phyloP scores from a whole-genome alignment of 208 protist genomes.

The Trypanosoma boissoni region DNA sequence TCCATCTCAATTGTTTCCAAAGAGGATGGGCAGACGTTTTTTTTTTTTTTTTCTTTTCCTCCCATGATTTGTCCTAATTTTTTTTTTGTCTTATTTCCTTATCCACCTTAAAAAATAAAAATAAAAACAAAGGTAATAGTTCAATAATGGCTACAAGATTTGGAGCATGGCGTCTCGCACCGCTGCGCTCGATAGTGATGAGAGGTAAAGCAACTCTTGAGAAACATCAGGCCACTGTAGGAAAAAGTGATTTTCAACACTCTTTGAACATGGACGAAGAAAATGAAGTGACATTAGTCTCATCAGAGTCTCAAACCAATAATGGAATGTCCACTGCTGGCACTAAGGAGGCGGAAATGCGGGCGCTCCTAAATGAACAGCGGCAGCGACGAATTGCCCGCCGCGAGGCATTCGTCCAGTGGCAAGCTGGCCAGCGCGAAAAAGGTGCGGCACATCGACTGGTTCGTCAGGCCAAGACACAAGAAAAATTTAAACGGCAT shows the following conservation, averaged over 20 bases:
- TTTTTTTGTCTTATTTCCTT: background rate
- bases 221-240: too few relatives aligned
- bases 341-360: conserved; percentile 35
- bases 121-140: background rate
- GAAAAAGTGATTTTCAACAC: too few relatives aligned
- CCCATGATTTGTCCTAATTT: background rate
- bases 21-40: background rate
- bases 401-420: conserved; percentile 75
- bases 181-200: background rate
- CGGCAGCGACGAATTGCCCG: conserved; percentile 48
- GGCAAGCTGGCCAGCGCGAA: conserved; percentile 82
- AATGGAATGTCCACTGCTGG: too few relatives aligned
- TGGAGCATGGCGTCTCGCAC: background rate
- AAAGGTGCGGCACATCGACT: conserved; percentile 82
- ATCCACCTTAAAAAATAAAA: background rate
- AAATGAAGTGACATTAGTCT: too few relatives aligned
- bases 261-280: too few relatives aligned
- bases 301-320: too few relatives aligned
- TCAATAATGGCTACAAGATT: background rate
- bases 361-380: conserved; percentile 57
- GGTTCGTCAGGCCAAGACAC: conserved; percentile 51
- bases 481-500: conserved; percentile 71
- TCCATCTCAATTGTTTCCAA: too few relatives aligned
- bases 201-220: too few relatives aligned
- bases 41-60: background rate